Evolutionary conservation across 179 eudicot genomes (phyloP).

Genomic region (Beta macrorhiza): DNA sequence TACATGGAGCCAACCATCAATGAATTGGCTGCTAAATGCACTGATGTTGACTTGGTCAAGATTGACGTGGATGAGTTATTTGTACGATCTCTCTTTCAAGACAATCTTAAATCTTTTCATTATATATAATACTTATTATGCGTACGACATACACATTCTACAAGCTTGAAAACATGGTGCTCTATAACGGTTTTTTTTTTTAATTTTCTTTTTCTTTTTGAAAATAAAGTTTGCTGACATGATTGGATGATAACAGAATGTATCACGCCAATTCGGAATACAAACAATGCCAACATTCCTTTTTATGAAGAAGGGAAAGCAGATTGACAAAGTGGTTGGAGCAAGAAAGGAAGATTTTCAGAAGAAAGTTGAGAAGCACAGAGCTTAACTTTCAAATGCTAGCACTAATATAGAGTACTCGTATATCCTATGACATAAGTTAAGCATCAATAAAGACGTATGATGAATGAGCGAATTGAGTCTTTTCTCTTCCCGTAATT

Average conservation of each 20-base stretch:
- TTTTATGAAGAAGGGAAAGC: slow-evolving; percentile 59
- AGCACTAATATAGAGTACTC: not conserved
- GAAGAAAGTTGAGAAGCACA: slow-evolving; percentile 60
- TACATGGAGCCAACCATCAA: slow-evolving; percentile 49
- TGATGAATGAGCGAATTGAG: no score
- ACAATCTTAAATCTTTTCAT: not conserved
- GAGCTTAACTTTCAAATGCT: slow-evolving; percentile 1
- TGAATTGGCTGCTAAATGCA: slow-evolving; percentile 42
- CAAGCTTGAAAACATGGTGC: no score
- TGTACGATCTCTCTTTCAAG: slow-evolving; percentile 17
- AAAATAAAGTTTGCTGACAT: not conserved
- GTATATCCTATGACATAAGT: no score
- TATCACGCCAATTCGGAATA: slow-evolving; percentile 49
- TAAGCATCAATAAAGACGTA: not conserved
- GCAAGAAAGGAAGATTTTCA: slow-evolving; percentile 61
- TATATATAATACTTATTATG: no score
- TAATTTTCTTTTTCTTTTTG: no score
- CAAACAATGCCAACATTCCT: slow-evolving; percentile 68
- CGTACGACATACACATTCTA: no score
- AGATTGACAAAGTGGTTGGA: slow-evolving; percentile 54
- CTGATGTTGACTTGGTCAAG: slow-evolving; percentile 40
- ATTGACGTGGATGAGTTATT: slow-evolving; percentile 41
- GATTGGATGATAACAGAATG: slow-evolving; percentile 36
- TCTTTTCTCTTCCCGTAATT: no score
- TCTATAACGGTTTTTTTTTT: not conserved